Base-by-base conservation (phyloP, 441 rosid species). In the Viola pubescens region DNA sequence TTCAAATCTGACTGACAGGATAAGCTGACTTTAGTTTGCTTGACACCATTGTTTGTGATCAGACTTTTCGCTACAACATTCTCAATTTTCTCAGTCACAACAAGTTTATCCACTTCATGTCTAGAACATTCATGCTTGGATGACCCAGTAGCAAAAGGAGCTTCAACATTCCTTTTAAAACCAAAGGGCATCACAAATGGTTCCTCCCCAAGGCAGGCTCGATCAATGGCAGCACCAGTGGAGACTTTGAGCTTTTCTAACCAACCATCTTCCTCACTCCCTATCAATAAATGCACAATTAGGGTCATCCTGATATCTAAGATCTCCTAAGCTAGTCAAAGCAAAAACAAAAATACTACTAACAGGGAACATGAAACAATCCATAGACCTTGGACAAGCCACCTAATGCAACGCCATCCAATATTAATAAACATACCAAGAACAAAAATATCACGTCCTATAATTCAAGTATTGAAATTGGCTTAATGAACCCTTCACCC, bases 11-110 rank as follows among this genome's bases (percentile, higher is more conserved):
- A 54, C 60, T 74, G 83, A 67, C 60, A 49, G 19, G 81, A 58
- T 52, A 76, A 50, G 37, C 73, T 76, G 10, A 54, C 68, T 45
- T 62, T 75, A 52, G 63, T 62, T 60, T 73, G 83, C 70, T 79
- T 75, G 44, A 59, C 54, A 19, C 42, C 61, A 49, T 44, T 72
- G 59, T 68, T 73, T 41, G 56, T 53, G 56, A 61, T 13, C 47
- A 75, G 48, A 67, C 71, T 62, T 60, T 67, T 84, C 55, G 74
- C 55, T 13, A 57, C 42, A 66, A 64, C 43, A 51, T 66, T 68
- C 74, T 79, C 88, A 45, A 73, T 73, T 54, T 66, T 59, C 70
- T 34, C 70, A 59, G 66, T 70, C 52, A 58, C 6, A 5, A 56
- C 69, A 16, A 52, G 66, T 53, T 63, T 62, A 12, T 78, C 80